Evolutionary conservation across 805 yeast genomes (phyloP).

Genomic region (Kluyveromyces nonfermentans): DNA sequence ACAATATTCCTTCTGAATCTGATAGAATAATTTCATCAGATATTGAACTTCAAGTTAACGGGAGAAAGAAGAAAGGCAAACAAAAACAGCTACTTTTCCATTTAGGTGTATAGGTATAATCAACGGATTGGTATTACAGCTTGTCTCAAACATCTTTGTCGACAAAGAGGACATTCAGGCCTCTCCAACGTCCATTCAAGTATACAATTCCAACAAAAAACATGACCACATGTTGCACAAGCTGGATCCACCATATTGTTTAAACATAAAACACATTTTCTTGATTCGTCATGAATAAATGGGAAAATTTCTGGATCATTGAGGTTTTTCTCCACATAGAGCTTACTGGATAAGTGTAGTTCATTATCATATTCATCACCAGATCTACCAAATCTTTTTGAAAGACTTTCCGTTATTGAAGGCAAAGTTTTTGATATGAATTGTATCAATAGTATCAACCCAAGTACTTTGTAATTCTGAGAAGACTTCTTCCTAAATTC

Average conservation of each 20-base stretch:
- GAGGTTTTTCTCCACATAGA: slow-evolving; percentile 31
- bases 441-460: slow-evolving; percentile 49
- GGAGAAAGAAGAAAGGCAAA: slow-evolving; percentile 35
- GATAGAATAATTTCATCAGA: slow-evolving; percentile 15
- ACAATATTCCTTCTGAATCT: not conserved
- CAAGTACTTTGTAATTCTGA: slow-evolving; percentile 63
- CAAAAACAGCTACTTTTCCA: slow-evolving; percentile 47
- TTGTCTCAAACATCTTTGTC: slow-evolving; percentile 12
- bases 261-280: slow-evolving; percentile 79
- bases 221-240: slow-evolving; percentile 83
- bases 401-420: not conserved
- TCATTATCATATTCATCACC: not conserved
- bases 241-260: slow-evolving; percentile 75
- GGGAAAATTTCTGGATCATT: slow-evolving; percentile 48
- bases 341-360: not conserved
- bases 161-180: slow-evolving; percentile 37
- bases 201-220: slow-evolving; percentile 88
- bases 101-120: slow-evolving; percentile 34
- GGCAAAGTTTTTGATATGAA: slow-evolving; percentile 33
- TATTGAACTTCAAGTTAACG: slow-evolving; percentile 13
- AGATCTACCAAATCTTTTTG: not conserved
- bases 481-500: slow-evolving; percentile 29
- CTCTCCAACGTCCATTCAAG: slow-evolving; percentile 89
- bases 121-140: slow-evolving; percentile 17
- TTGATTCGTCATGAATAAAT: slow-evolving; percentile 58